A percentile compares a stretch with the other conserved stretches of the same genome.
phyloP scores from a whole-genome alignment of 208 protist genomes.

The Trypanosoma theileri region DNA sequence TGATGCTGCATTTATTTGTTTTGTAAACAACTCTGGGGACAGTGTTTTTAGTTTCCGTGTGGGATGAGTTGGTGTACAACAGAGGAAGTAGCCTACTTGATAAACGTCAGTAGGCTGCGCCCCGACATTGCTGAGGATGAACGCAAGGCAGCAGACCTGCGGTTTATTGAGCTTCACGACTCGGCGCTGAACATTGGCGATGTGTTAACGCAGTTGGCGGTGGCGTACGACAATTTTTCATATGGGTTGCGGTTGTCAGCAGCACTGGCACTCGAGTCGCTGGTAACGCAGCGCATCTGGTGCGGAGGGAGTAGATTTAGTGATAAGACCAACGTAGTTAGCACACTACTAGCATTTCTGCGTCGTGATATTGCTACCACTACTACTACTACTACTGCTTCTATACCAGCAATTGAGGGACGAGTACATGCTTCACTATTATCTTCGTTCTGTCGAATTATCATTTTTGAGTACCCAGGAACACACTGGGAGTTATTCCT shows the following conservation, averaged over 20 bases:
- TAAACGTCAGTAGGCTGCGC: conserved; percentile 33
- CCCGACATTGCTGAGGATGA: conserved; percentile 28
- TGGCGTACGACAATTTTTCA: conserved; percentile 13
- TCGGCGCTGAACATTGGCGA: conserved; percentile 58
- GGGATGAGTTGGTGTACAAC: conserved; percentile 49
- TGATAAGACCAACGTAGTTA: conserved; percentile 32
- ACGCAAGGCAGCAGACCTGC: conserved; percentile 37
- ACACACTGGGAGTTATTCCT: conserved; percentile 42
- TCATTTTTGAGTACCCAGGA: conserved; percentile 40
- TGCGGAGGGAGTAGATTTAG: conserved; percentile 41
- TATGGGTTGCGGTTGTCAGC: conserved; percentile 43
- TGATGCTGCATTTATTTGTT: no score
- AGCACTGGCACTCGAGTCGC: conserved; percentile 44
- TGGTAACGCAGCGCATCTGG: conserved; percentile 42
- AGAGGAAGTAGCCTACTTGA: conserved; percentile 34
- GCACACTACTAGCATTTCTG: conserved; percentile 25
- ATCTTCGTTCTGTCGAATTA: conserved; percentile 36
- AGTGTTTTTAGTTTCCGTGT: not conserved
- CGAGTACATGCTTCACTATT: conserved; percentile 33
- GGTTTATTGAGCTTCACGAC: conserved; percentile 37
- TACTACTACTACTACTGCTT: not conserved
- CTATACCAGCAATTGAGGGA: not conserved
- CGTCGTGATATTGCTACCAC: not conserved
- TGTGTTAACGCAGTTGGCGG: conserved; percentile 36
- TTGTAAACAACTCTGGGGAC: no score